phyloP scores from a whole-genome alignment of 139 green algal genomes.

The Trebouxia sp. region DNA sequence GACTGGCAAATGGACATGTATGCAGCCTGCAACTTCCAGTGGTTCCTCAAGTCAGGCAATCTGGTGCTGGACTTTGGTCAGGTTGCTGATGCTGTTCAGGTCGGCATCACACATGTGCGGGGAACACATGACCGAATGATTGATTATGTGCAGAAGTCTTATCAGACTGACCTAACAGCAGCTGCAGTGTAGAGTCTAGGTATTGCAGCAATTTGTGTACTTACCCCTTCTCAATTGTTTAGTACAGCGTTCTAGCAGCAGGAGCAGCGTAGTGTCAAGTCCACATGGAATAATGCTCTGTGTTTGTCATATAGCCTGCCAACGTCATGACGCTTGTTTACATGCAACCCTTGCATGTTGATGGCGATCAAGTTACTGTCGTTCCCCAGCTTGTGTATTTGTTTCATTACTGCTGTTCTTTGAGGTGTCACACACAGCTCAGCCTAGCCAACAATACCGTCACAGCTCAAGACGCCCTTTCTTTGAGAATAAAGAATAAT shows the following conservation, averaged over 20 bases:
- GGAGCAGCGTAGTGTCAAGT: too few species aligned
- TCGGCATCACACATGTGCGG: conserved; percentile 7
- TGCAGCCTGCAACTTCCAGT: conserved; percentile 33
- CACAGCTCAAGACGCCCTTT: too few species aligned
- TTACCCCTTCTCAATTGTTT: background rate
- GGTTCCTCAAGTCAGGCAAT: conserved; percentile 29
- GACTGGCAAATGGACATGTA: conserved; percentile 32
- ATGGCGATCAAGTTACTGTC: too few species aligned
- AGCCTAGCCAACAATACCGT: too few species aligned
- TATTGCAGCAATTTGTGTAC: background rate
- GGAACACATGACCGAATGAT: background rate
- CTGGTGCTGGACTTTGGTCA: conserved; percentile 1
- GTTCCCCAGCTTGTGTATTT: too few species aligned
- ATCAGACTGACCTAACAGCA: background rate
- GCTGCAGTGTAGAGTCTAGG: background rate
- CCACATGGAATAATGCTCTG: too few species aligned
- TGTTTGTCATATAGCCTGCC: background rate
- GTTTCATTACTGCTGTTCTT: too few species aligned
- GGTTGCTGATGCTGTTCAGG: background rate
- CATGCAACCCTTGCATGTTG: too few species aligned
- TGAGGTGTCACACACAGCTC: too few species aligned
- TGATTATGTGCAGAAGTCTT: conserved; percentile 12
- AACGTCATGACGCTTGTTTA: background rate
- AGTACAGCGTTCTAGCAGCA: too few species aligned
- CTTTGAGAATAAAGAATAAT: too few species aligned